These are phyloP conservation scores for Rhododendron griersonianum DNA, from an alignment of 148 eudicot species.

Conservation along the genomic window DNA sequence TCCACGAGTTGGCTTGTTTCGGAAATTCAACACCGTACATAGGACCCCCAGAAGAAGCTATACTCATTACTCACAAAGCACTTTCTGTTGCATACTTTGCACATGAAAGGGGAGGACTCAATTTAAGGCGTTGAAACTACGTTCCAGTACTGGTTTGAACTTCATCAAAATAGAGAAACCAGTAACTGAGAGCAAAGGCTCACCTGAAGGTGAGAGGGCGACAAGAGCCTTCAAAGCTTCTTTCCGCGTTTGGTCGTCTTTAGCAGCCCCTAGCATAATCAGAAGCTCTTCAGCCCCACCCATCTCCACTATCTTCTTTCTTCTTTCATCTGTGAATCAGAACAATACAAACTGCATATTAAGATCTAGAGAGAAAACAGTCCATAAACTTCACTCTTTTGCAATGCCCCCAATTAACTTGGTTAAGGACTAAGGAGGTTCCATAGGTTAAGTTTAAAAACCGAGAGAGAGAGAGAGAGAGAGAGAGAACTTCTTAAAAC, in stretches of 20 bases:
- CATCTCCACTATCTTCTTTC: conserved; percentile 83
- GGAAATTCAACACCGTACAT: neutral
- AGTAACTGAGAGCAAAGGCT: neutral
- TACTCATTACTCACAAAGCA: neutral
- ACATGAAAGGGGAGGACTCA: neutral
- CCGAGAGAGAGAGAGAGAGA: neutral
- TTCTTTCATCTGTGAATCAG: conserved; percentile 55
- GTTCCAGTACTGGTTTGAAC: neutral
- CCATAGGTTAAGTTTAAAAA: neutral
- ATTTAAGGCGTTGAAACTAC: neutral
- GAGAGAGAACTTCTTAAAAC: neutral
- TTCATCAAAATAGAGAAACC: neutral
- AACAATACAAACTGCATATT: neutral
- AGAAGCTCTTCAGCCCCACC: conserved; percentile 84
- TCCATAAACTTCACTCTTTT: neutral
- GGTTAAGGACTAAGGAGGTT: neutral
- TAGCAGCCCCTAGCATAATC: conserved; percentile 70
- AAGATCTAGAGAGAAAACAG: neutral
- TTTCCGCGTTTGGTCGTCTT: conserved; percentile 75
- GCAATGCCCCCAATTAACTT: neutral
- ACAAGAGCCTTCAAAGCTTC: conserved; percentile 82
- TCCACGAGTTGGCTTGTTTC: neutral
- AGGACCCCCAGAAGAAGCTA: neutral
- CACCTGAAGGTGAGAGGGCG: conserved; percentile 79
- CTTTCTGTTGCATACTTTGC: neutral